phyloP scores from a whole-genome alignment of 192 early-diverging fungal genomes.

The Backusella luteola region DNA sequence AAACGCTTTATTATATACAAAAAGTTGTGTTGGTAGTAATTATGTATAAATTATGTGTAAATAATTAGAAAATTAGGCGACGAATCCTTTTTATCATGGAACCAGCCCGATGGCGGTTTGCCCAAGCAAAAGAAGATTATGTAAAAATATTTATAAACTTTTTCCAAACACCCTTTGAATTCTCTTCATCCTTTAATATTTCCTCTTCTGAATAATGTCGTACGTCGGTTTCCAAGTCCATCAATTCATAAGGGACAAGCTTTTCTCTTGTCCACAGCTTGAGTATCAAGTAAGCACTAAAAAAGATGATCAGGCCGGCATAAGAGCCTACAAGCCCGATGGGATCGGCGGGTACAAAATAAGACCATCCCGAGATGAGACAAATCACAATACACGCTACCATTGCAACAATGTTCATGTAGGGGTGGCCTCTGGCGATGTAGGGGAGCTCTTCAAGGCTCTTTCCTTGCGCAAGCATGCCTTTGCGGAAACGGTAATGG shows the following conservation, averaged over 20 bases:
- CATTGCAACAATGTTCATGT: conserved; percentile 19
- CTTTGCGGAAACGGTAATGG: conserved; percentile 80
- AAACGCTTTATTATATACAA: not conserved
- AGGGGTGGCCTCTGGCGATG: conserved; percentile 47
- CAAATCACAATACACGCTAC: conserved; percentile 20
- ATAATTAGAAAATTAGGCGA: conserved; percentile 78
- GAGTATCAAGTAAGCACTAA: conserved; percentile 14
- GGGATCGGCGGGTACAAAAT: conserved; percentile 27
- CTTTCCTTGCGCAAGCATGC: conserved; percentile 71
- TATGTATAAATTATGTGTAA: not conserved
- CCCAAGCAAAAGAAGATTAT: conserved; percentile 15
- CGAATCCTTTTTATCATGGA: conserved; percentile 94
- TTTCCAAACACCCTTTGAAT: not conserved
- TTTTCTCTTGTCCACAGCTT: conserved; percentile 30
- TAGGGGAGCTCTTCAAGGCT: conserved; percentile 67
- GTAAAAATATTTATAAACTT: conserved; percentile 22
- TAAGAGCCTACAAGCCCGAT: conserved; percentile 31
- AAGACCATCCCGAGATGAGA: conserved; percentile 35
- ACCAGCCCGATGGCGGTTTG: conserved; percentile 52
- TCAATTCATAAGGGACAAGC: conserved; percentile 12
- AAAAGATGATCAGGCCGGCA: conserved; percentile 16
- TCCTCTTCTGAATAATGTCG: conserved; percentile 1
- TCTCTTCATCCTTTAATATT: not conserved
- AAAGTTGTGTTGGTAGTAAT: not conserved
- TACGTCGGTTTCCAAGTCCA: conserved; percentile 29